Percentiles rank a stretch among this genome's conserved stretches.
Conservation (phyloP, 345 rosid genomes). For the Turnera subulata region DNA sequence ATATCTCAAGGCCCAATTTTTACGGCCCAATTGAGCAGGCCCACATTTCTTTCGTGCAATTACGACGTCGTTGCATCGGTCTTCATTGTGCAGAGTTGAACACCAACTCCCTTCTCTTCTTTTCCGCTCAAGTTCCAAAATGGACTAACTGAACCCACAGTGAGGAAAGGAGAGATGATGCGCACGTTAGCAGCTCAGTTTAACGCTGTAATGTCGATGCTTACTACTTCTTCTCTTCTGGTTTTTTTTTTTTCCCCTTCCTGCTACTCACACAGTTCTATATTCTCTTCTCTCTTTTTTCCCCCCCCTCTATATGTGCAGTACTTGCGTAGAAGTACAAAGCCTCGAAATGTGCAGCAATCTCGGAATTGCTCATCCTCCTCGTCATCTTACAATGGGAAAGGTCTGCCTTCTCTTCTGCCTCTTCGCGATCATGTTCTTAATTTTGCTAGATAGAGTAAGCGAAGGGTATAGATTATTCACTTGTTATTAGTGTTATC, state of each 20-base stretch:
- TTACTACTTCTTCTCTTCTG: not conserved
- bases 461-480: not conserved
- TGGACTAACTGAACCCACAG: too few relatives aligned
- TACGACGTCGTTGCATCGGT: too few relatives aligned
- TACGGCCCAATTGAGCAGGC: too few relatives aligned
- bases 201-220: constrained; percentile 4
- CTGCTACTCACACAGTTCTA: not conserved
- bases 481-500: not conserved
- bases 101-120: too few relatives aligned
- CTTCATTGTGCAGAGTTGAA: too few relatives aligned
- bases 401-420: constrained; percentile 2
- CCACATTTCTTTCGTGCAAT: too few relatives aligned
- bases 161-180: constrained; percentile 1
- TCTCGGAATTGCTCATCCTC: constrained; percentile 20
- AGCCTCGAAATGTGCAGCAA: constrained; percentile 10
- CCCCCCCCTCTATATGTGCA: constrained; percentile 14
- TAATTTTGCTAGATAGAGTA: not conserved
- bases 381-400: constrained; percentile 10
- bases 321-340: constrained; percentile 9
- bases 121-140: too few relatives aligned
- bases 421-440: too few relatives aligned
- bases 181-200: constrained; percentile 21
- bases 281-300: not conserved
- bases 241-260: not conserved
- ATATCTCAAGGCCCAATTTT: too few relatives aligned